Conservation (phyloP, 345 rosid species). For the Reutealis trisperma region DNA sequence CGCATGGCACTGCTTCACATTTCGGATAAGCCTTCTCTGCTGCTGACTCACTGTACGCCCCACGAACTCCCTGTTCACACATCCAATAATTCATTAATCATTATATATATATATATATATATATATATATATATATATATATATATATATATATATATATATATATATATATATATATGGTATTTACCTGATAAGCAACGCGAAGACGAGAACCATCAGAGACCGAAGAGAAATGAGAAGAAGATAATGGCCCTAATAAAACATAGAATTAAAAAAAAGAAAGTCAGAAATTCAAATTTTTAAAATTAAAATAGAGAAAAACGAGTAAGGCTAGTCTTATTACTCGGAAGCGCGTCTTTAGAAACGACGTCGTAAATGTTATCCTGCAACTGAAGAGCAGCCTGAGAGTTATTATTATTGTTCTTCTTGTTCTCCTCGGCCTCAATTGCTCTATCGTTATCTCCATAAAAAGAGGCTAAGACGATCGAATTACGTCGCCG, state of each 20-base stretch:
- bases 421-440: constrained; percentile 2
- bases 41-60: constrained; percentile 95
- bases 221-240: constrained; percentile 47
- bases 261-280: neutral
- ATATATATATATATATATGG: neutral
- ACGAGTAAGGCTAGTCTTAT: neutral
- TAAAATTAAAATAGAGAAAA: neutral
- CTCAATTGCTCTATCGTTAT: constrained; percentile 17
- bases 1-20: constrained; percentile 96
- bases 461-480: constrained; percentile 35
- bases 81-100: neutral
- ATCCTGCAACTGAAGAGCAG: constrained; percentile 38
- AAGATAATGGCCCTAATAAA: constrained; percentile 75
- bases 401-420: constrained; percentile 17
- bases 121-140: neutral
- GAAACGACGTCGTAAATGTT: constrained; percentile 21
- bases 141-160: neutral
- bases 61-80: constrained; percentile 67
- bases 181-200: constrained; percentile 87
- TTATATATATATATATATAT: neutral
- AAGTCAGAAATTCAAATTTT: neutral
- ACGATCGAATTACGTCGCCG: constrained; percentile 31
- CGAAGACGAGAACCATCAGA: constrained; percentile 75
- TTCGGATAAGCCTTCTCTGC: constrained; percentile 94
- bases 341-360: constrained; percentile 70